Evolutionary conservation across 495 filamentous ascomycete genomes (phyloP).

Genomic region (Neurospora terricola): DNA sequence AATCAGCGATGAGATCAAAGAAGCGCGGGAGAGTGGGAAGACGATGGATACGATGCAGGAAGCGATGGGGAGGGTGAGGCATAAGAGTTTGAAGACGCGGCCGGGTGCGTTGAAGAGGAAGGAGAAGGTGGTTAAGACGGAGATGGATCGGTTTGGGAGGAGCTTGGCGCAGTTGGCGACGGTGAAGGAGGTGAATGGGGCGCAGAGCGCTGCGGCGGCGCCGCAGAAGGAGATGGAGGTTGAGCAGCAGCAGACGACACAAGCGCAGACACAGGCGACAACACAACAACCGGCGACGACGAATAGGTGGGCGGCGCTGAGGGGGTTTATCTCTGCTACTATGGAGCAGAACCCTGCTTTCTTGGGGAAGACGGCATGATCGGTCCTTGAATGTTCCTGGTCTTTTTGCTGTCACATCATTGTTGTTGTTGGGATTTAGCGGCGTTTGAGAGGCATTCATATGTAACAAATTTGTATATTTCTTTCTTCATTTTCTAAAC

Average conservation of each 20-base stretch:
- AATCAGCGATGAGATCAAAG: constrained; percentile 22
- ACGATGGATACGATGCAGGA: constrained; percentile 26
- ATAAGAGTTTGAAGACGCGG: constrained; percentile 58
- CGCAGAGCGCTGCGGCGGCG: too few relatives aligned
- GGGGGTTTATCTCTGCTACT: constrained; percentile 59
- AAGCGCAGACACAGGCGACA: constrained; percentile 6
- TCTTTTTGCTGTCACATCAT: background rate
- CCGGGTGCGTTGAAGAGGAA: constrained; percentile 77
- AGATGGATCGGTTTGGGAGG: constrained; percentile 71
- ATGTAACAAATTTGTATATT: background rate
- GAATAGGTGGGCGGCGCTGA: constrained; percentile 57
- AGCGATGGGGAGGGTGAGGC: constrained; percentile 44
- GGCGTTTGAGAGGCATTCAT: background rate
- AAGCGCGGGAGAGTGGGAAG: constrained; percentile 9
- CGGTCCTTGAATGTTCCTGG: background rate
- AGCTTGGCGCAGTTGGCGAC: constrained; percentile 63
- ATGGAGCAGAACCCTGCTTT: constrained; percentile 68
- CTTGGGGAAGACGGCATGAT: constrained; percentile 9
- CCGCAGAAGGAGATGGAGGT: too few relatives aligned
- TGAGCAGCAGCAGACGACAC: constrained; percentile 5
- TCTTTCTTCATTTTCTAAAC: background rate
- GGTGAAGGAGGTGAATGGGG: too few relatives aligned
- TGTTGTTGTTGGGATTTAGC: background rate
- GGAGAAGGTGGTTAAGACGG: constrained; percentile 63
- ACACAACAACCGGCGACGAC: constrained; percentile 32